Conservation (phyloP, 2,329 filamentous ascomycete species). For the Metarhizium sp. region DNA sequence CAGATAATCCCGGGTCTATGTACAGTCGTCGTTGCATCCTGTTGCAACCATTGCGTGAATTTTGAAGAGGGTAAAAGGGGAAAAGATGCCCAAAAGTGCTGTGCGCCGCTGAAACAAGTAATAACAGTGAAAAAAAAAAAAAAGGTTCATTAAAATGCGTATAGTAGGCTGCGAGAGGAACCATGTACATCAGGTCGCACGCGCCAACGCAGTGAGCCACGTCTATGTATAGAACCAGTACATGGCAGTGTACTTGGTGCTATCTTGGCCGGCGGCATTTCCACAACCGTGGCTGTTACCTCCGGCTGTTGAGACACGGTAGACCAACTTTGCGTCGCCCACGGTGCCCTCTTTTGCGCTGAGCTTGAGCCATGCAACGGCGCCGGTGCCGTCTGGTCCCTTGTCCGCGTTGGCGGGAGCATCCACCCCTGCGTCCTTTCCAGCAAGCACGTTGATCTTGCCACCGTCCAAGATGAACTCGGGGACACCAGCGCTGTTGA, state of each 20-base stretch:
- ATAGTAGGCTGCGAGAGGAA: neutral
- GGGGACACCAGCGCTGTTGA: slow-evolving; percentile 43
- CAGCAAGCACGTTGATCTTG: slow-evolving; percentile 30
- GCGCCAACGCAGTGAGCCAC: no score
- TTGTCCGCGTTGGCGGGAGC: slow-evolving; percentile 41
- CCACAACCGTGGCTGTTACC: slow-evolving; percentile 36
- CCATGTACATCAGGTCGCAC: neutral
- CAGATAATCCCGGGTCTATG: no score
- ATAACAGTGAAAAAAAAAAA: neutral
- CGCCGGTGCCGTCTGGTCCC: slow-evolving; percentile 38
- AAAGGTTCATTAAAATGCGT: neutral
- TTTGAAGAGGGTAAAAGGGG: no score
- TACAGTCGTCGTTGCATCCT: no score
- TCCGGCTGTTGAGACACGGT: slow-evolving; percentile 46
- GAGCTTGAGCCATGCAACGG: slow-evolving; percentile 47
- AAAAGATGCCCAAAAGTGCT: no score
- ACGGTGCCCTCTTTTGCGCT: slow-evolving; percentile 28
- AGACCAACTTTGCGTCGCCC: slow-evolving; percentile 31
- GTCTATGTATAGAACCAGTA: slow-evolving; percentile 48
- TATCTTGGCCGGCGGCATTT: slow-evolving; percentile 30
- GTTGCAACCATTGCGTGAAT: no score
- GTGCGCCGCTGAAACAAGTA: no score
- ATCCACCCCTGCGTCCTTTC: slow-evolving; percentile 37
- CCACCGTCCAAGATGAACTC: slow-evolving; percentile 46
- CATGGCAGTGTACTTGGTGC: slow-evolving; percentile 45